Evolutionary conservation across 2,329 filamentous ascomycete species (phyloP).

Genomic region (Fonsecaea erecta): DNA sequence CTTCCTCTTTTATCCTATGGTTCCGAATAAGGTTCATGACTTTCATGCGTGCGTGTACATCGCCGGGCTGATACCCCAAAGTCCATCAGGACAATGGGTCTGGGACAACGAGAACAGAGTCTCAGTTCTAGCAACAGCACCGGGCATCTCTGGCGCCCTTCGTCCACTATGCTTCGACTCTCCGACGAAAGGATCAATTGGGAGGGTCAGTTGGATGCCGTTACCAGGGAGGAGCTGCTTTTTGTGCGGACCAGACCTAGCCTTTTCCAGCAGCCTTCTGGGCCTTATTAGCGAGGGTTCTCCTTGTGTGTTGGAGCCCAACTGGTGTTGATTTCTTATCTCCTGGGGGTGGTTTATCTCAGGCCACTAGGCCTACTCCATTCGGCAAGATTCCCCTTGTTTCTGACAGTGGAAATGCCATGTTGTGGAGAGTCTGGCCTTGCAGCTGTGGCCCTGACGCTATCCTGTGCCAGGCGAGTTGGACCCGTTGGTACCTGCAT

Average conservation of each 20-base stretch:
- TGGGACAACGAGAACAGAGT: not conserved
- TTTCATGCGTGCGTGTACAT: not conserved
- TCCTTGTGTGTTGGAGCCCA: not conserved
- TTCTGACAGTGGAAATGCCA: not conserved
- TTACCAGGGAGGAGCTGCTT: not conserved
- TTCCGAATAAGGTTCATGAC: not conserved
- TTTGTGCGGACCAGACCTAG: not conserved
- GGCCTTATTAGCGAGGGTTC: not conserved
- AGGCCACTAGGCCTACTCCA: not conserved
- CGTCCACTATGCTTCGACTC: not conserved
- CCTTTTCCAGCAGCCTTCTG: slow-evolving; percentile 9
- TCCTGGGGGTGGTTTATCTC: not conserved
- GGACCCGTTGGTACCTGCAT: slow-evolving; percentile 13
- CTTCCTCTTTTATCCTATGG: not conserved
- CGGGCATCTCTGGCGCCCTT: not conserved
- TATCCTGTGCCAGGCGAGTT: slow-evolving; percentile 5
- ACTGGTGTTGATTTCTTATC: slow-evolving; percentile 3
- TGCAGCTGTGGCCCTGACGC: slow-evolving; percentile 5
- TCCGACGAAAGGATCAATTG: too few relatives aligned
- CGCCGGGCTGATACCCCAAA: not conserved
- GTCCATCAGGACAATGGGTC: not conserved
- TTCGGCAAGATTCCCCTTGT: not conserved
- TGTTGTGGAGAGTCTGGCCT: slow-evolving; percentile 4
- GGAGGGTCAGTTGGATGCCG: slow-evolving; percentile 5
- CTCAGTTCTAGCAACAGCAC: not conserved